Conservation (phyloP, 371 early-diverging fungal species). For the Dinochytrium kinnereticum region DNA sequence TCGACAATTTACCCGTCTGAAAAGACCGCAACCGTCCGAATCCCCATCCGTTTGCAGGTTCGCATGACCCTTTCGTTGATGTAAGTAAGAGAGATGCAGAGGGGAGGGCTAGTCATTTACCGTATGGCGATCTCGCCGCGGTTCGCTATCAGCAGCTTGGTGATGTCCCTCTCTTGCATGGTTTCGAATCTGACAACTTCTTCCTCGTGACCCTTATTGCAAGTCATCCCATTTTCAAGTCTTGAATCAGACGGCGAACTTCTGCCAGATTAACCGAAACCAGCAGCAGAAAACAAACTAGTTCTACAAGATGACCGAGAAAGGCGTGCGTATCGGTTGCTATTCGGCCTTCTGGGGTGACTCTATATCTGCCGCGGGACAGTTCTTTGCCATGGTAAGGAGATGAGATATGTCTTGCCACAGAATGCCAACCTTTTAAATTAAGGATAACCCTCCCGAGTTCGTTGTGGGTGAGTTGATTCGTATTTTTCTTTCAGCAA, state of each 20-base stretch:
- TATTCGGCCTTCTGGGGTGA: slow-evolving; percentile 78
- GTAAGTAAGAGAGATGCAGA: no score
- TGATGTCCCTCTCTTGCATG: slow-evolving; percentile 4
- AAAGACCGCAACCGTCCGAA: slow-evolving; percentile 91
- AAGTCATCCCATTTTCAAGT: no score
- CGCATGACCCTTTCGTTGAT: slow-evolving; percentile 84
- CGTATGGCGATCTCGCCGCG: slow-evolving; percentile 78
- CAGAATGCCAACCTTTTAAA: neutral
- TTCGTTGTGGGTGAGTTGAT: slow-evolving; percentile 25
- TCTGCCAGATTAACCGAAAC: no score
- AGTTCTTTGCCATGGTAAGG: slow-evolving; percentile 52
- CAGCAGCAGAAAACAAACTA: no score
- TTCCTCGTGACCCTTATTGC: neutral
- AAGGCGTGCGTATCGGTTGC: slow-evolving; percentile 67
- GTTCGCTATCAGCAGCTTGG: slow-evolving; percentile 43
- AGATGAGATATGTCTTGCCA: no score
- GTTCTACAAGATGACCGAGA: neutral
- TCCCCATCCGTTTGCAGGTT: slow-evolving; percentile 77
- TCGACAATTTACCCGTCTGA: slow-evolving; percentile 43
- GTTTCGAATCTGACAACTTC: neutral
- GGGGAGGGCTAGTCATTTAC: slow-evolving; percentile 35
- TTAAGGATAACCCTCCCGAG: slow-evolving; percentile 32
- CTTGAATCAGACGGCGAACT: no score
- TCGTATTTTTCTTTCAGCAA: neutral
- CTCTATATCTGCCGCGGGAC: slow-evolving; percentile 69